Conservation (phyloP, 2,329 filamentous ascomycete species). For the Pseudocercospora cruenta region DNA sequence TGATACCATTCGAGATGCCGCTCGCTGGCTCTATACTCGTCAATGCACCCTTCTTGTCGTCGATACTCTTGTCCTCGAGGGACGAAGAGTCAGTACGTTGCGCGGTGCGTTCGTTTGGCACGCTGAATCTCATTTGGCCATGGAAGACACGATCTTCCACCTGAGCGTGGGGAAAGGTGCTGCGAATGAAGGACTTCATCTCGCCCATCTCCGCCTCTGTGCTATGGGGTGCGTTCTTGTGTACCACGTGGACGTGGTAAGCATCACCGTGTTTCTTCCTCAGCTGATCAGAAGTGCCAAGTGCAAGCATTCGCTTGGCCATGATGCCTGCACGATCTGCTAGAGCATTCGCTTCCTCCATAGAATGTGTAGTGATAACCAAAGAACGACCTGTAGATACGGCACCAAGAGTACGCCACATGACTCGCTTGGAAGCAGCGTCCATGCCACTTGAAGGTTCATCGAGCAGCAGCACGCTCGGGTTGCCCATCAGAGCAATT, state of each 20-base stretch:
- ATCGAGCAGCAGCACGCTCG: slow-evolving; percentile 82
- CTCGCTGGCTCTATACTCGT: slow-evolving; percentile 9
- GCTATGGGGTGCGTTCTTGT: slow-evolving; percentile 74
- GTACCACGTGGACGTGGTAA: slow-evolving; percentile 80
- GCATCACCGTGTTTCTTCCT: slow-evolving; percentile 75
- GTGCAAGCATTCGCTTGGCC: slow-evolving; percentile 80
- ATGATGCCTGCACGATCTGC: slow-evolving; percentile 84
- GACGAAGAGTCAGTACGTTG: slow-evolving; percentile 22
- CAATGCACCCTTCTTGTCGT: slow-evolving; percentile 20
- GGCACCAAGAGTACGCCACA: slow-evolving; percentile 83
- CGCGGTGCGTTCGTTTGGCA: slow-evolving; percentile 54
- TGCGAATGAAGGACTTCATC: slow-evolving; percentile 68
- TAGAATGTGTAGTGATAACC: slow-evolving; percentile 86
- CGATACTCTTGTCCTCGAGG: slow-evolving; percentile 13
- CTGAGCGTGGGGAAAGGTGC: slow-evolving; percentile 64
- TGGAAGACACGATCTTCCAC: slow-evolving; percentile 78
- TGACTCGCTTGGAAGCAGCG: slow-evolving; percentile 84
- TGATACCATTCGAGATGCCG: slow-evolving; percentile 55
- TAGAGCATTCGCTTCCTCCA: slow-evolving; percentile 93
- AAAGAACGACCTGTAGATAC: slow-evolving; percentile 79
- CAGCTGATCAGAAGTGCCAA: slow-evolving; percentile 74
- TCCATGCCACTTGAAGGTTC: slow-evolving; percentile 90
- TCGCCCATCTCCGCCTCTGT: slow-evolving; percentile 66
- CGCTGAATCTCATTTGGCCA: slow-evolving; percentile 83
- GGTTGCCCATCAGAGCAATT: slow-evolving; percentile 91